These are phyloP conservation scores for Choanephora cucurbitarum DNA, from an alignment of 371 early-diverging fungal species.

Conservation along the genomic window DNA sequence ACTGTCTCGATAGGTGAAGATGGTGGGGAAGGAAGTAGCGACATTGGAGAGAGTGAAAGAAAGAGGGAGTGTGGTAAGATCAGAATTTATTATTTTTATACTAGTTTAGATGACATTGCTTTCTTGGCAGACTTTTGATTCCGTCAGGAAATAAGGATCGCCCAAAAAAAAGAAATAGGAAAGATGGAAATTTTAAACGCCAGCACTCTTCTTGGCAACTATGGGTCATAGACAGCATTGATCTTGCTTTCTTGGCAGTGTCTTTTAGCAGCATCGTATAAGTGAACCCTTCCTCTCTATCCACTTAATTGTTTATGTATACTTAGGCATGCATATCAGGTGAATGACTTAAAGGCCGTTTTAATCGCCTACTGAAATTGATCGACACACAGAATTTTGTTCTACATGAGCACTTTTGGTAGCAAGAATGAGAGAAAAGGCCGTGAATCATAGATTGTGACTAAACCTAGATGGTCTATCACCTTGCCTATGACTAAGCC, in stretches of 20 bases:
- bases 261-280: too few species aligned
- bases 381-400: not conserved
- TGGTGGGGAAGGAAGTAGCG: slow-evolving; percentile 35
- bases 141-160: not conserved
- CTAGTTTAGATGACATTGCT: not conserved
- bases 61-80: slow-evolving; percentile 3
- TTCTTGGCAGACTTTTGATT: not conserved
- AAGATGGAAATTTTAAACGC: not conserved
- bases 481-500: too few species aligned
- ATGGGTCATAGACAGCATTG: too few species aligned
- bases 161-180: not conserved
- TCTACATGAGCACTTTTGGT: not conserved
- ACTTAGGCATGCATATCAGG: too few species aligned
- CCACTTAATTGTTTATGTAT: too few species aligned
- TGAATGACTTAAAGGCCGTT: not conserved
- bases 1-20: slow-evolving; percentile 27
- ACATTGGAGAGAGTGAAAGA: slow-evolving; percentile 1
- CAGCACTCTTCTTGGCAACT: not conserved
- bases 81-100: not conserved
- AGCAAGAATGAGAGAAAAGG: too few species aligned
- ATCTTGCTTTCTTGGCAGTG: not conserved
- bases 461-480: too few species aligned
- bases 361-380: not conserved
- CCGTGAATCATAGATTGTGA: too few species aligned
- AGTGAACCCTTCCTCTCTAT: too few species aligned